These are phyloP conservation scores for Penicillium ucsense DNA, from an alignment of 495 filamentous ascomycete species.

Conservation along the genomic window DNA sequence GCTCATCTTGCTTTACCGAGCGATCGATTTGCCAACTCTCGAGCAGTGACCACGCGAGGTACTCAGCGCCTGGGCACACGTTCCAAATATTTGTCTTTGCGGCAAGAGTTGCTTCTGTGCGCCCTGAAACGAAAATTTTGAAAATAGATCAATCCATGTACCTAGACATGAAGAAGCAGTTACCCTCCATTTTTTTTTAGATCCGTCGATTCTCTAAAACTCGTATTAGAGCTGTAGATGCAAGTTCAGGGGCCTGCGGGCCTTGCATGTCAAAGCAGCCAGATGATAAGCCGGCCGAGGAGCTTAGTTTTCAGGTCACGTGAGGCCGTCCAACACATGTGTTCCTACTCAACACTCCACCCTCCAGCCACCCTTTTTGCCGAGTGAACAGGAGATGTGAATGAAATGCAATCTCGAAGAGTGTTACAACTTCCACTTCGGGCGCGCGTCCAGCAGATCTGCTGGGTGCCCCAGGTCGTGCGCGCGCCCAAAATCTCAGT, in stretches of 20 bases:
- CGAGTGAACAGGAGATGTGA: slow-evolving; percentile 11
- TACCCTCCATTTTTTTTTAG: no score
- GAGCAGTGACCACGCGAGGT: slow-evolving; percentile 30
- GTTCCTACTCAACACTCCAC: background rate
- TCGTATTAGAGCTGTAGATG: no score
- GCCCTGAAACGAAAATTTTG: no score
- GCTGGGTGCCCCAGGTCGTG: background rate
- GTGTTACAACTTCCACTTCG: slow-evolving; percentile 18
- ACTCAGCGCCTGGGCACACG: no score
- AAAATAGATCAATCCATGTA: no score
- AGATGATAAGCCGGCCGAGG: no score
- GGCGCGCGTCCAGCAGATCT: background rate
- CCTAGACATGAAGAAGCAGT: no score
- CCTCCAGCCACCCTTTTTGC: background rate
- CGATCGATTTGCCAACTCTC: slow-evolving; percentile 54
- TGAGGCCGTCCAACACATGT: slow-evolving; percentile 2
- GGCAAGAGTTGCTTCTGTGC: no score
- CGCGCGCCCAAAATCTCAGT: slow-evolving; percentile 1
- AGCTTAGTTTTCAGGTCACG: slow-evolving; percentile 2
- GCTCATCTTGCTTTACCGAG: slow-evolving; percentile 83
- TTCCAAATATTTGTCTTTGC: no score
- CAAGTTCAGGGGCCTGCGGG: no score
- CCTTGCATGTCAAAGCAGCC: no score
- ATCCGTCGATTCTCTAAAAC: no score
- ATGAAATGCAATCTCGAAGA: slow-evolving; percentile 23